Evolutionary conservation across 345 rosid genomes (phyloP).

Genomic region (Eucalyptus pumila): DNA sequence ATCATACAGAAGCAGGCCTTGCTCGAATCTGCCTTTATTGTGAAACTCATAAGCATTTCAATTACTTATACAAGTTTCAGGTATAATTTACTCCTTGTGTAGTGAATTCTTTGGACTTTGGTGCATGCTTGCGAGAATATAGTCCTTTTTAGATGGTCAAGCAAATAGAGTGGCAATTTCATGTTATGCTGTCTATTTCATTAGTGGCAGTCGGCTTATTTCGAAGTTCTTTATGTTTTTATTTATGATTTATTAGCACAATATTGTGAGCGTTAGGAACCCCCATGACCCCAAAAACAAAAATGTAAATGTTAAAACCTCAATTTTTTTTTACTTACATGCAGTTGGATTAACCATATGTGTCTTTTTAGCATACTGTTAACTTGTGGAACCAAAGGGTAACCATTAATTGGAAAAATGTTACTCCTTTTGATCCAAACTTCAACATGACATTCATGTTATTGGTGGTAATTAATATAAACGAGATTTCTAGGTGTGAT

Average conservation of each 20-base stretch:
- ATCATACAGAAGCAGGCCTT: slow-evolving; percentile 47
- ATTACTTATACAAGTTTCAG: slow-evolving; percentile 81
- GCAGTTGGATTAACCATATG: background rate
- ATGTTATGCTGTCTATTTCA: background rate
- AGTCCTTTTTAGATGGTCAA: background rate
- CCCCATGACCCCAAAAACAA: background rate
- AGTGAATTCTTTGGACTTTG: background rate
- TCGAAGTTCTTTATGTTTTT: background rate
- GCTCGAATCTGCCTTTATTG: slow-evolving; percentile 77
- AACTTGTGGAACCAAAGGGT: background rate
- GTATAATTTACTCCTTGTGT: slow-evolving; percentile 9
- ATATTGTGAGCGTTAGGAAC: background rate
- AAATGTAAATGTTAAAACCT: background rate
- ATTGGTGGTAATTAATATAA: background rate
- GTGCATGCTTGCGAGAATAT: background rate
- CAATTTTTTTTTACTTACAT: background rate
- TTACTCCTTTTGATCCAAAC: background rate
- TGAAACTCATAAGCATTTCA: slow-evolving; percentile 80
- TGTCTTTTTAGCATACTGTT: background rate
- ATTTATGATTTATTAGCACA: background rate
- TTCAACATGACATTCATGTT: background rate
- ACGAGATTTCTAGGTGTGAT: background rate
- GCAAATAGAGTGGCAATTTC: background rate
- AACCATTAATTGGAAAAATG: background rate
- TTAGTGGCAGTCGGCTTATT: background rate